Evolutionary conservation across 2,329 filamentous ascomycete genomes (phyloP), one percentile per base, ranked within the genome.

Genomic region (Pestalotiopsis sp.): DNA sequence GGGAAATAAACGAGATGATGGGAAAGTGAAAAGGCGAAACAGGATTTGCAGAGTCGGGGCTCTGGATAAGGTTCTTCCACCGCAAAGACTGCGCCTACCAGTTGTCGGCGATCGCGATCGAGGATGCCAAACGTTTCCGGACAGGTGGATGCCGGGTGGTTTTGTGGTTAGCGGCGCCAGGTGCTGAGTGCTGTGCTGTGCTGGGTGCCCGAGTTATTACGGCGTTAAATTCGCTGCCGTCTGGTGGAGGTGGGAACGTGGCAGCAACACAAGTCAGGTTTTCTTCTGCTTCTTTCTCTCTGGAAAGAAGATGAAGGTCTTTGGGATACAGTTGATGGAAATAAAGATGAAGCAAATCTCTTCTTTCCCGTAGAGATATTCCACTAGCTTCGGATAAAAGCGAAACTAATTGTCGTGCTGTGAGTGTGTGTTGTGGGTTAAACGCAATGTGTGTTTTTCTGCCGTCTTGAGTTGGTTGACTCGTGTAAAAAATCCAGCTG

Each of bases 51-150:
- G 39, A 55, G 62, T 56, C 62, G 62, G 62, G 64, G 63, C 30
- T 14, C 52, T 66, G 55, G 52, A 58, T 59, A 59, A 66, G 64
- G 64, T 66, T 66, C 64, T 66, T 66, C 64, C 64, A 66, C 30
- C 30, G 56, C 26, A 66, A 60, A 38, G 58, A 48, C 22, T 24
- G 38, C 24, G 44, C 38, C 61, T 64, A 35, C 30, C 30, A 39
- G 61, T 22, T 48, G 63, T 44, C 30, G 20, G 26, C n/a, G 63
- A 65, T 65, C 63, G 63, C 48, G 63, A 65, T 65, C 63, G 63
- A 38, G 48, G 48, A 38, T 35, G 38, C 38, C 38, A 63, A 39
- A 63, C 35, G 35, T 20, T 44, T 63, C 60, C 60, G 60, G 60
- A 63, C 60, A 63, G 60, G 60, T 63, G 60, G 60, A 63, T 63